Base-by-base conservation (phyloP, 129 eudicot species). In the Mikania micrantha region DNA sequence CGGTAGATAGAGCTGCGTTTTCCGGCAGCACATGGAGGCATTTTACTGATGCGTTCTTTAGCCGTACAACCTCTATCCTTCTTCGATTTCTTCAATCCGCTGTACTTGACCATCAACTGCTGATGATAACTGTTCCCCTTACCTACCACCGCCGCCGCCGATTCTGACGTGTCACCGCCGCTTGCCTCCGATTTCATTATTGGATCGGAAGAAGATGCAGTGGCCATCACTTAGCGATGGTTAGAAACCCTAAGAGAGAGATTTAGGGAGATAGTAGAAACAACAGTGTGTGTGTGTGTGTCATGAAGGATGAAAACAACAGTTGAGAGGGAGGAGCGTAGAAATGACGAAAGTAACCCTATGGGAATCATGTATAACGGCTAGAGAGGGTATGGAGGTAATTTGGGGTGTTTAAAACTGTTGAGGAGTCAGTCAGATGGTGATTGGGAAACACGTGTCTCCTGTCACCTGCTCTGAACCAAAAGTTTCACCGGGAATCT, bases 21-120 rank as follows among this genome's bases (percentile, higher is more conserved):
- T 35, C 99, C 99, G 39, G 99, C 99, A 38, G 97, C 88, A 72
- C 91, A 93, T 21, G 99, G 99, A 16, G 97, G 97, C 99, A 94
- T 94, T 72, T 86, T 89, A 77, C 99, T 94, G 76, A 94, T 94
- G 19, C 99, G 84, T 77, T 94, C 99, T 60, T 90, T 94, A 1
- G 99, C 99, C 35, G 99, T 94, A 66, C 93, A 89, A 0, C 99
- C 96, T 53, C 99, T 75, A 60, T 90, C 97, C 72, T 82, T 84
- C 82, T 81, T 94, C 34, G 89, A 85, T 63, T 84, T 94, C 85
- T 94, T 94, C 62, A 83, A 35, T 45, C 95, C 97, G 85, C 86
- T 85, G 67, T 83, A 87, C 8, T 83, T 67, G 64, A 86, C 72
- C 73, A 90, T 71, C 22, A 77, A 70, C 78, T 70, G 81, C 60